Base-by-base conservation (phyloP, 2,329 filamentous ascomycete species). In the Fusarium buharicum region DNA sequence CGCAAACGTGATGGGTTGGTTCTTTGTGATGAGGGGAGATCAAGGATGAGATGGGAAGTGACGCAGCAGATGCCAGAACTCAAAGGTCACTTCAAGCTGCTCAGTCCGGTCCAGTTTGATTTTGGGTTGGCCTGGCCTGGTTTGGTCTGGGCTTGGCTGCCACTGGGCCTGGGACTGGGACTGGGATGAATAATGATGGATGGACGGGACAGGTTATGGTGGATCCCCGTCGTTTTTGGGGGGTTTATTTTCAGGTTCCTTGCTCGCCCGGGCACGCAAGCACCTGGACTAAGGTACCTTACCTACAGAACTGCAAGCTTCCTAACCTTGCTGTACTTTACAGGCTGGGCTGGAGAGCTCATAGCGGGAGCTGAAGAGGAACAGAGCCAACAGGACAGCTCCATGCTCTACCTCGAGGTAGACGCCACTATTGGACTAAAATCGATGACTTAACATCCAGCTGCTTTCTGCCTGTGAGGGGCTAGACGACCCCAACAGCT, bases 71-170 rank as follows among this genome's bases (percentile, higher is more conserved):
- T 24, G 22, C 22, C 22, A 8, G 53, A 68, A 58, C 50, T 54
- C 41, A 34, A 66, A 62, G 51, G 61, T 49, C 54, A 55, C 45
- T 55, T 49, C 56, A 55, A 62, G 62, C 41, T 64, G 55, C 64
- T 55, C 66, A 51, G 57, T 58, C 52, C 66, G 67, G 40, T 59
- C 62, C 57, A 65, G 53, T 58, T 66, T 64, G 59, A 43, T 55
- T 59, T 62, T 50, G 62, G 57, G 30, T 34, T 62, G 62, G 61
- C 36, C 48, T 55, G 58, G 46, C n/a, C 24, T 62, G 56, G 47
- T 30, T 45, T 52, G 38, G 38, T 33, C 44, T 38, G 28, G 36
- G 33, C 18, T 46, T 60, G 44, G 13, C 45, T 50, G 50, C 36
- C 34, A 50, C 48, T 37, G n/a, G n/a, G n/a, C n/a, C n/a, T n/a